A percentile compares a stretch with the other conserved stretches of the same genome.
phyloP scores from a whole-genome alignment of 495 filamentous ascomycete species.

The Lichenothelia convexa region DNA sequence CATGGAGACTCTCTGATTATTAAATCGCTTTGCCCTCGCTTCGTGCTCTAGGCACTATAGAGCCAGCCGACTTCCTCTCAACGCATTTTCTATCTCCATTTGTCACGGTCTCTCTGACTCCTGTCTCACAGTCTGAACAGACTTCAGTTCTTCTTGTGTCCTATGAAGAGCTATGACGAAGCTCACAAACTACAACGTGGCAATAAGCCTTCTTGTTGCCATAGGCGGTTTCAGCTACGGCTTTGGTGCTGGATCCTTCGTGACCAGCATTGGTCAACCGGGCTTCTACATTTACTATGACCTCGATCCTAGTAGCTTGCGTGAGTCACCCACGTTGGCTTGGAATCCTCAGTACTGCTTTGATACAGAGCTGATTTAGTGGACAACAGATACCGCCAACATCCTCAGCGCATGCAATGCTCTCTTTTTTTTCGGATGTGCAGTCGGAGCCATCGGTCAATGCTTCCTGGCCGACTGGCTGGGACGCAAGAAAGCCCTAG shows the following conservation, averaged over 20 bases:
- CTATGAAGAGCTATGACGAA: conserved; percentile 11
- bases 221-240: conserved; percentile 15
- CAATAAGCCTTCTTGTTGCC: conserved; percentile 11
- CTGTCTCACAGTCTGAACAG: too few relatives aligned
- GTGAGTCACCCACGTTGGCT: too few relatives aligned
- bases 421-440: conserved; percentile 14
- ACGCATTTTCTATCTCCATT: too few relatives aligned
- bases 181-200: conserved; percentile 13
- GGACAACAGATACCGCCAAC: conserved; percentile 13
- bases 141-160: not conserved
- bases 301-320: conserved; percentile 8
- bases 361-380: too few relatives aligned
- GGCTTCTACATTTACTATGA: conserved; percentile 14
- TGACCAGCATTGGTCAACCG: conserved; percentile 12
- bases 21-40: too few relatives aligned
- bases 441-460: conserved; percentile 9
- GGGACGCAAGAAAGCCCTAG: conserved; percentile 9
- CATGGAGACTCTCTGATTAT: too few relatives aligned
- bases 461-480: conserved; percentile 12
- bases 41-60: too few relatives aligned
- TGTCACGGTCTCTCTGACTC: too few relatives aligned
- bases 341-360: too few relatives aligned
- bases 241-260: conserved; percentile 14
- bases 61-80: too few relatives aligned
- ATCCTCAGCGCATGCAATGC: conserved; percentile 17